Evolutionary conservation across 2,329 filamentous ascomycete species (phyloP), one percentile per base, ranked within the genome.

Genomic region (Hypoxylon sp.): DNA sequence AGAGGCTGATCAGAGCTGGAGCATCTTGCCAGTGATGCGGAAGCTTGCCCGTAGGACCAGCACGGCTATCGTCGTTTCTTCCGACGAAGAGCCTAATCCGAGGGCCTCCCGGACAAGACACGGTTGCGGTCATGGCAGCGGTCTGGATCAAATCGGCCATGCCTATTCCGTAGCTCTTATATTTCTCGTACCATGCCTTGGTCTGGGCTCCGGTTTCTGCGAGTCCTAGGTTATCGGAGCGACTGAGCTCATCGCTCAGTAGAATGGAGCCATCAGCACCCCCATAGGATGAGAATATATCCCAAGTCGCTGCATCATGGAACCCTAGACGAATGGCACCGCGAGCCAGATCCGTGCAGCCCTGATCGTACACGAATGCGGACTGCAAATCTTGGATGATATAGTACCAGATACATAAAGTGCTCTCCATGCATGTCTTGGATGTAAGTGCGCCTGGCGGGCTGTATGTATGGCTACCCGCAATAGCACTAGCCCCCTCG

Each of bases 91-190:
- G 82, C 14, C 80, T 76, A 40, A 88, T 82, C 10, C 81, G 80
- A 2, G 86, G 86, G 0, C 86, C 86, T 13, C 83, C 82, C 0
- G 86, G 85, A 61, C 86, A 89, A 2, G 81, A 80, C 1, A 85
- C 81, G 3, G 84, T 84, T 3, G 83, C 85, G 44, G 84, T 79
- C 53, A 78, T 80, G 76, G 79, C 82, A 2, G 82, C 84, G 55
- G 86, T 83, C 73, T 87, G 85, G 44, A 87, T 84, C 20, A 89
- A 77, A 75, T 89, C 86, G 17, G 86, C 86, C 69, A 85, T 84
- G 10, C 81, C 79, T n/a, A 87, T 80, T 14, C 74, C 76, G 64
- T 79, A 76, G 4, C 66, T 61, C 11, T 79, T 76, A 65, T 82
- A 84, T 61, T 81, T 79, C 20, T 72, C 66, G 58, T 81, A 81